A percentile compares a stretch with the other conserved stretches of the same genome.
Conservation (phyloP, 225 moss, liverwort and hornwort species). For the Marchantia paleacea region DNA sequence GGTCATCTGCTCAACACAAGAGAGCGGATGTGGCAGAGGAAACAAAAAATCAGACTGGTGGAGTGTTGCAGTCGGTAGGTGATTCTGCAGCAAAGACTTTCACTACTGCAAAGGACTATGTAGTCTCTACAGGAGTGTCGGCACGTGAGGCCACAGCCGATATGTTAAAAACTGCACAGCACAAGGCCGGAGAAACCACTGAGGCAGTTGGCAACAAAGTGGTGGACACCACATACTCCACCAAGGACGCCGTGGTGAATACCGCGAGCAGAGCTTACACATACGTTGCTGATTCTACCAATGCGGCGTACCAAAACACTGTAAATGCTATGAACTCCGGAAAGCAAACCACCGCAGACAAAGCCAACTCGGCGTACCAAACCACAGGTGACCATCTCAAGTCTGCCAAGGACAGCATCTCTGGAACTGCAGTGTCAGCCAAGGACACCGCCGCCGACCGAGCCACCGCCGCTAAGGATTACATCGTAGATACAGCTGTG, state of each 20-base stretch:
- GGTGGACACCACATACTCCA: background rate
- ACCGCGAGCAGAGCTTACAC: conserved; percentile 2
- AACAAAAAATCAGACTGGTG: background rate
- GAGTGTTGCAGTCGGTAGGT: conserved; percentile 10
- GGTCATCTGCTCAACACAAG: background rate
- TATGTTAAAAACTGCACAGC: background rate
- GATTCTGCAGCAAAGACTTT: background rate
- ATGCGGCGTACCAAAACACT: conserved; percentile 3
- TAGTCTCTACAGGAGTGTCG: conserved; percentile 1
- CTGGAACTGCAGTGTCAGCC: background rate
- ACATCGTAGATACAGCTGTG: background rate
- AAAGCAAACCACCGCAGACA: background rate
- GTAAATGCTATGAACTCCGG: background rate
- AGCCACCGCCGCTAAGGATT: conserved; percentile 6
- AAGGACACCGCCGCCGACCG: background rate
- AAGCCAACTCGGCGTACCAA: background rate
- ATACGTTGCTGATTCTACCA: background rate
- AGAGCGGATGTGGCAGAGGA: background rate
- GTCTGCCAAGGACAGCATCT: background rate
- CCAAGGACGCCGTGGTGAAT: background rate
- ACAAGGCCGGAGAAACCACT: conserved; percentile 16
- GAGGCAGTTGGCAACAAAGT: background rate
- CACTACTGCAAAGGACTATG: conserved; percentile 18
- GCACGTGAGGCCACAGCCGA: conserved; percentile 1
- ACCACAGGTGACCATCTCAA: background rate